A percentile compares a stretch with the other conserved stretches of the same genome.
phyloP scores from a whole-genome alignment of 2,329 filamentous ascomycete genomes.

The Claviceps lovelessii region DNA sequence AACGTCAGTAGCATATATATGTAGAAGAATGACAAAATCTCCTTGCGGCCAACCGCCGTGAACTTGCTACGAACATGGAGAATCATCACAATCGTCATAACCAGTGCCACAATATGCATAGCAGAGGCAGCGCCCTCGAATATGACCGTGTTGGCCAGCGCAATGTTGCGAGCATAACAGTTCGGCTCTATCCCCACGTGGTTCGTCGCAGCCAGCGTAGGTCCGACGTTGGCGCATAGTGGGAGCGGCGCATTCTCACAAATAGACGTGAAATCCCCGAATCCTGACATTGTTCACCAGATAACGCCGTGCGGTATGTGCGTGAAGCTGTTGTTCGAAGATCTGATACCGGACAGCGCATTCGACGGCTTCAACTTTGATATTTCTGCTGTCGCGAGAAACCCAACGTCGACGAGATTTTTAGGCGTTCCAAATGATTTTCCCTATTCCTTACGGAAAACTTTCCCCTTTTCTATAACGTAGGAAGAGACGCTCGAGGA shows the following conservation, averaged over 20 bases:
- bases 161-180: constrained; percentile 90
- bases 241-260: constrained; percentile 77
- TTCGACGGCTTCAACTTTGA: too few species aligned
- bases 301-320: not conserved
- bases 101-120: constrained; percentile 78
- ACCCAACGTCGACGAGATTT: too few species aligned
- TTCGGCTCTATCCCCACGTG: constrained; percentile 69
- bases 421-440: too few species aligned
- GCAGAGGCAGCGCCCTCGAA: constrained; percentile 86
- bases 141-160: constrained; percentile 95
- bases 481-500: not conserved
- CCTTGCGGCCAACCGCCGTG: constrained; percentile 72
- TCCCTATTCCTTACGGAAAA: not conserved
- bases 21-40: constrained; percentile 87
- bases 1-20: constrained; percentile 84
- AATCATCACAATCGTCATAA: constrained; percentile 96
- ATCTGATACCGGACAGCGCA: not conserved
- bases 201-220: constrained; percentile 51
- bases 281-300: constrained; percentile 52
- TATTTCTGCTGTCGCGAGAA: too few species aligned
- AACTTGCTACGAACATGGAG: constrained; percentile 95
- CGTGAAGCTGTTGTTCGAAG: constrained; percentile 7
- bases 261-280: constrained; percentile 79
- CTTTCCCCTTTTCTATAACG: not conserved
- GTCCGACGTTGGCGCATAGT: constrained; percentile 73